These are phyloP conservation scores for Trypanosoma rangeli DNA, from an alignment of 208 protist species.

Conservation along the genomic window DNA sequence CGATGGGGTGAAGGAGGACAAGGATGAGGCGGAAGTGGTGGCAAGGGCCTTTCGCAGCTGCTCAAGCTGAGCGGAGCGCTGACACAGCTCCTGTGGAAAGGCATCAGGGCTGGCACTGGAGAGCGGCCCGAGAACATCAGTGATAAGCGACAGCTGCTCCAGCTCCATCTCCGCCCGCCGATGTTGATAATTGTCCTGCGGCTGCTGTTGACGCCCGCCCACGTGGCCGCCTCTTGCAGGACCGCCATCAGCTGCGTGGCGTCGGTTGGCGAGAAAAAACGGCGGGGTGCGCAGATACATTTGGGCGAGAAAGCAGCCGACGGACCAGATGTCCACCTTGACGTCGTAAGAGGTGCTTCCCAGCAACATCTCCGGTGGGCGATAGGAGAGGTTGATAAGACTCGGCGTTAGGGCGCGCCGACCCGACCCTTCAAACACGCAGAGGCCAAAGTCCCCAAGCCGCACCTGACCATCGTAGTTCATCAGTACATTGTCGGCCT, in stretches of 20 bases:
- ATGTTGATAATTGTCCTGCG: slow-evolving; percentile 11
- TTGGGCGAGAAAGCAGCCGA: slow-evolving; percentile 96
- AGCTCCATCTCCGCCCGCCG: slow-evolving; percentile 51
- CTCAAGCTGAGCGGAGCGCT: slow-evolving; percentile 44
- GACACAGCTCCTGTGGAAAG: slow-evolving; percentile 43
- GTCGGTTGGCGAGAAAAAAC: slow-evolving; percentile 46
- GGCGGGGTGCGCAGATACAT: slow-evolving; percentile 88
- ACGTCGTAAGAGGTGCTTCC: slow-evolving; percentile 81
- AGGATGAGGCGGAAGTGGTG: slow-evolving; percentile 22
- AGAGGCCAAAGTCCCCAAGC: slow-evolving; percentile 86
- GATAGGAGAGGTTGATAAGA: slow-evolving; percentile 95
- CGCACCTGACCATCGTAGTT: slow-evolving; percentile 57
- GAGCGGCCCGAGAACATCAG: slow-evolving; percentile 71
- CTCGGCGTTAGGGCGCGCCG: slow-evolving; percentile 73
- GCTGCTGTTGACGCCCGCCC: slow-evolving; percentile 17
- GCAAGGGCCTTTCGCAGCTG: slow-evolving; percentile 32
- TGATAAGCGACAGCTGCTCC: slow-evolving; percentile 72
- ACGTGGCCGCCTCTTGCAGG: slow-evolving; percentile 10
- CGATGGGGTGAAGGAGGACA: slow-evolving; percentile 19
- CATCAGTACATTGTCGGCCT: slow-evolving; percentile 87
- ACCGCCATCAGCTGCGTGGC: too few species aligned
- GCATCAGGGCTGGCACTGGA: slow-evolving; percentile 31
- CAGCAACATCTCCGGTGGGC: slow-evolving; percentile 95
- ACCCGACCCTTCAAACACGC: slow-evolving; percentile 51
- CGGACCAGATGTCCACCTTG: slow-evolving; percentile 93